phyloP scores from a whole-genome alignment of 2,329 filamentous ascomycete species.

The Emmonsia crescens region DNA sequence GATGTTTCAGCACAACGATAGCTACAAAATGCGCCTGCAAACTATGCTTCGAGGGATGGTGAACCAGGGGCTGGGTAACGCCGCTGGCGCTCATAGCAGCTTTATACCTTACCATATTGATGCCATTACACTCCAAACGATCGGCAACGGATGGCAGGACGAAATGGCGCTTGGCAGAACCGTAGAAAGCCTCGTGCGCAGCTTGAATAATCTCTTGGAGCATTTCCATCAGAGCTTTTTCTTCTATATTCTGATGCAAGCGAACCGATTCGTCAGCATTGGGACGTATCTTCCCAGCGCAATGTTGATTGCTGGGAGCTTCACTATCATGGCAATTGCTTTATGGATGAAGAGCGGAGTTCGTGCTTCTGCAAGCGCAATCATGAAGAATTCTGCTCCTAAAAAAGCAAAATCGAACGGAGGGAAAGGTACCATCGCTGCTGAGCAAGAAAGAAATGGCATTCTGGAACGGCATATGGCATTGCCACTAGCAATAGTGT shows the following conservation, averaged over 20 bases:
- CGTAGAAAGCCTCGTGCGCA: conserved; percentile 82
- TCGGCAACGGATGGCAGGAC: conserved; percentile 89
- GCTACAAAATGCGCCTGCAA: conserved; percentile 67
- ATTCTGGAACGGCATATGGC: conserved; percentile 32
- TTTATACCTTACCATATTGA: conserved; percentile 98
- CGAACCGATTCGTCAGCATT: conserved; percentile 90
- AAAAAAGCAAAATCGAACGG: conserved; percentile 23
- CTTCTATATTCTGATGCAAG: conserved; percentile 91
- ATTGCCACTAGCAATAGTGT: conserved; percentile 57
- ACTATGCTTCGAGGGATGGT: conserved; percentile 91
- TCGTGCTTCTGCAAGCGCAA: conserved; percentile 2
- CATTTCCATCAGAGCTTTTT: conserved; percentile 98
- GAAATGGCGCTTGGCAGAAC: conserved; percentile 91
- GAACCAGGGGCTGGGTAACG: conserved; percentile 78
- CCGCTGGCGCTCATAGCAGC: conserved; percentile 81
- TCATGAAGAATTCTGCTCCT: conserved; percentile 17
- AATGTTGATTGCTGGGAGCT: conserved; percentile 92
- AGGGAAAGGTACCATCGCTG: conserved; percentile 12
- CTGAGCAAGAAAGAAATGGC: conserved; percentile 14
- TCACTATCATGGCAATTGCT: conserved; percentile 87
- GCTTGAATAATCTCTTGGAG: conserved; percentile 90
- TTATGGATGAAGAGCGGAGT: conserved; percentile 82
- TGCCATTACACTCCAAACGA: conserved; percentile 82
- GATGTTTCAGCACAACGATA: conserved; percentile 67
- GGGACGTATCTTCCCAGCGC: conserved; percentile 93